Conservation (phyloP, 1,284 basidiomycete genomes). For the Fistulina hepatica region DNA sequence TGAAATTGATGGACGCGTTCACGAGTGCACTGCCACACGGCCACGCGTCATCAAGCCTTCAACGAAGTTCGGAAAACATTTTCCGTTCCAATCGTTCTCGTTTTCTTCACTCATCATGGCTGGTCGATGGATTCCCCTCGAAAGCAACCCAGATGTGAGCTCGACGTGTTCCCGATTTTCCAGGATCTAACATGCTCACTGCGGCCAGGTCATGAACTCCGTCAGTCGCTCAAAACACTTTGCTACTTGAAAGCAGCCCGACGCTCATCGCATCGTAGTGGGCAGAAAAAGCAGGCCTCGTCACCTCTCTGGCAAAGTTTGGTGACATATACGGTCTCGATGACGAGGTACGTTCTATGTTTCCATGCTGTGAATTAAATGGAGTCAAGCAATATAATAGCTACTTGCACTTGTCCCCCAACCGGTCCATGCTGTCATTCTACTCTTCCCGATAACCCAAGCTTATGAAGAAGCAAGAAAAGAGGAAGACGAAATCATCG, state of each 20-base stretch:
- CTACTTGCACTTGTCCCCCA: conserved; percentile 57
- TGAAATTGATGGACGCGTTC: too few species aligned
- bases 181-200: conserved; percentile 1
- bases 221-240: conserved; percentile 30
- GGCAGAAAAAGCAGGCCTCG: conserved; percentile 65
- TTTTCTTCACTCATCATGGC: too few species aligned
- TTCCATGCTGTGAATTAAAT: background rate
- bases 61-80: too few species aligned
- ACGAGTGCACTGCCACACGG: too few species aligned
- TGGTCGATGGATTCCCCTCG: conserved; percentile 78
- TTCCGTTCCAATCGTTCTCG: background rate
- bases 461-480: conserved; percentile 38
- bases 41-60: too few species aligned
- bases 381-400: conserved; percentile 24
- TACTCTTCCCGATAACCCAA: conserved; percentile 69
- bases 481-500: conserved; percentile 46
- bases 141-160: conserved; percentile 64
- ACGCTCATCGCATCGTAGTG: conserved; percentile 39
- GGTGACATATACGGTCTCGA: conserved; percentile 80
- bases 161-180: background rate
- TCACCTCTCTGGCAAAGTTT: conserved; percentile 48
- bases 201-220: conserved; percentile 38
- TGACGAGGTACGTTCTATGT: conserved; percentile 36
- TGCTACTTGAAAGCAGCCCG: conserved; percentile 7
- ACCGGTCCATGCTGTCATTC: conserved; percentile 70